A percentile compares a stretch with the other conserved stretches of the same genome.
Evolutionary conservation across 2,329 filamentous ascomycete genomes (phyloP).

Genomic region (Ophiostoma tasmaniense): DNA sequence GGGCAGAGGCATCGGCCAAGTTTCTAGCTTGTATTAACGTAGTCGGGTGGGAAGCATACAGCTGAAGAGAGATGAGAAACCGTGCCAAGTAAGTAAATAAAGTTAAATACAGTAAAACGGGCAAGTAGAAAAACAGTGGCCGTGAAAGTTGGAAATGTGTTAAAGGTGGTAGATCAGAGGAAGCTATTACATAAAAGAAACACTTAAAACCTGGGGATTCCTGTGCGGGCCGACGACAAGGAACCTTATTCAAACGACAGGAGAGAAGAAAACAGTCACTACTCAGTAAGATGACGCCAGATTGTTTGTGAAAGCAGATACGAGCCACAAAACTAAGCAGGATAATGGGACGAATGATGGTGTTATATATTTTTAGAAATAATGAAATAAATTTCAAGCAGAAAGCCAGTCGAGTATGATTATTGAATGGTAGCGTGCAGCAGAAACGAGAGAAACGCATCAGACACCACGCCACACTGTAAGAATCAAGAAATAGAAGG

Average conservation of each 20-base stretch:
- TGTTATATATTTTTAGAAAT: neutral
- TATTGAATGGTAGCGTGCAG: neutral
- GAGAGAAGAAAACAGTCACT: neutral
- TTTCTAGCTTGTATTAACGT: neutral
- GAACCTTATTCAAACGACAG: neutral
- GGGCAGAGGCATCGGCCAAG: neutral
- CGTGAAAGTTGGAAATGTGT: neutral
- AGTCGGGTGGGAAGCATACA: neutral
- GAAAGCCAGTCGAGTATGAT: neutral
- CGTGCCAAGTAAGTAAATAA: neutral
- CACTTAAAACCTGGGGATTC: neutral
- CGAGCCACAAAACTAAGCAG: neutral
- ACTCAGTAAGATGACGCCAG: neutral
- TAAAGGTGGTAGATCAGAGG: neutral
- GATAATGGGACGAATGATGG: neutral
- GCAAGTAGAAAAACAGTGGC: neutral
- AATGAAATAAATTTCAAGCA: neutral
- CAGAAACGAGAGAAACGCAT: neutral
- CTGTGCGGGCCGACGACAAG: neutral
- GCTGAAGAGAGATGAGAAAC: no score
- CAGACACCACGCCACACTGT: neutral
- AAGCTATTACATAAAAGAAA: neutral
- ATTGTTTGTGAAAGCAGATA: neutral
- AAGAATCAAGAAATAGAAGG: neutral
- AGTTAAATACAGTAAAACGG: neutral